These are phyloP conservation scores for Chlorella sp. DNA, from an alignment of 139 green algal species.

Conservation along the genomic window DNA sequence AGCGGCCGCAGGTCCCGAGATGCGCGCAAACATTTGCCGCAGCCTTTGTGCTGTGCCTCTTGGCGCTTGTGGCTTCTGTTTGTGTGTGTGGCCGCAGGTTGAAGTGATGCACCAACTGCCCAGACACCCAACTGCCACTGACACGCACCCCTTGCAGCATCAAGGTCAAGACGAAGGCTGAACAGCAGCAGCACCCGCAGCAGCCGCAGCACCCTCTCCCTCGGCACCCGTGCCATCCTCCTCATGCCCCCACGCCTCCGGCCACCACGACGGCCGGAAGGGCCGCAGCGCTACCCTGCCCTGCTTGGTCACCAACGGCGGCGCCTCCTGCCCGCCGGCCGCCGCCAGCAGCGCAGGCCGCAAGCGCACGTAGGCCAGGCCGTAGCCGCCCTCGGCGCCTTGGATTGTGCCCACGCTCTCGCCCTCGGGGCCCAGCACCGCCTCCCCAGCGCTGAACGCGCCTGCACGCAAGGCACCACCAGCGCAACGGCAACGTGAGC, in stretches of 20 bases:
- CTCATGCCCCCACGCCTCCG: not conserved
- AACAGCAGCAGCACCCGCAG: too few species aligned
- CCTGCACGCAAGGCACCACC: not conserved
- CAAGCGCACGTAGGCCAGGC: not conserved
- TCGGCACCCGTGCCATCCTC: too few species aligned
- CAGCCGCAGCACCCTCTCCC: too few species aligned
- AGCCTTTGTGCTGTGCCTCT: too few species aligned
- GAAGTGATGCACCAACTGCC: too few species aligned
- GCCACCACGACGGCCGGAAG: not conserved
- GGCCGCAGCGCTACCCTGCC: not conserved
- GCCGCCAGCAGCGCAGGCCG: not conserved
- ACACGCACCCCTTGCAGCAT: too few species aligned
- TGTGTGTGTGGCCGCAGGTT: too few species aligned
- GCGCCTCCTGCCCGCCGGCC: not conserved
- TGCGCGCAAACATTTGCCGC: too few species aligned
- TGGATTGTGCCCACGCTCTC: not conserved
- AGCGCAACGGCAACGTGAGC: not conserved
- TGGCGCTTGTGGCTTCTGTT: too few species aligned
- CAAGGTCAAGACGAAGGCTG: too few species aligned
- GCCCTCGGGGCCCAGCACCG: not conserved
- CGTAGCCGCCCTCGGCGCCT: not conserved
- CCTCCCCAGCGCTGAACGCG: not conserved
- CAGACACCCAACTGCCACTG: too few species aligned
- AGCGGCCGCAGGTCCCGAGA: too few species aligned
- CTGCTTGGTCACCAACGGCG: not conserved